Percentiles rank a stretch among this genome's conserved stretches.
phyloP scores from a whole-genome alignment of 106 monocot genomes.

The Apostasia shenzhenica region DNA sequence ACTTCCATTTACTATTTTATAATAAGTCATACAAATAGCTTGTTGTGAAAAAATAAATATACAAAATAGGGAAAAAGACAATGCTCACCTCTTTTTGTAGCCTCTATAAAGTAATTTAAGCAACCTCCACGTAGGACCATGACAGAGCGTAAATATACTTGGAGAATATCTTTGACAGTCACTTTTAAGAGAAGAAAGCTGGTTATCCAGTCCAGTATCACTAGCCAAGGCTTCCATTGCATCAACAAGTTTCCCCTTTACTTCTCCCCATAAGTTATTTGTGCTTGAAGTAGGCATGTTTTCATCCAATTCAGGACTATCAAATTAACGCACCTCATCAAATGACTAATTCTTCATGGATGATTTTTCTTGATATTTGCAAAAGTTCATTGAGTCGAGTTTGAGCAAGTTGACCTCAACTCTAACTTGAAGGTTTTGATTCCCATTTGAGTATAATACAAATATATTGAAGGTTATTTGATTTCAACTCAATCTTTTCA shows the following conservation, averaged over 20 bases:
- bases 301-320: neutral
- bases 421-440: no score
- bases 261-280: constrained; percentile 1
- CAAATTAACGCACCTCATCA: neutral
- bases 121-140: constrained; percentile 5
- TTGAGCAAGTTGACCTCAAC: no score
- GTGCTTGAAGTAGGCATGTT: neutral
- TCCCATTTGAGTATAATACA: no score
- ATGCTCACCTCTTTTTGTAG: constrained; percentile 8
- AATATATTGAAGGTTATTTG: no score
- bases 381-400: no score
- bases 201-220: neutral
- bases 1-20: no score
- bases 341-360: neutral
- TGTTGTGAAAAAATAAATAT: no score
- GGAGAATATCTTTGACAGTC: neutral
- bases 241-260: constrained; percentile 8
- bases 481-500: no score
- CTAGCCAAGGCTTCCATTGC: neutral
- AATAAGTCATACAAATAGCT: no score
- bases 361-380: neutral
- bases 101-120: neutral
- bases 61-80: neutral
- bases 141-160: constrained; percentile 1
- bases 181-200: neutral